Evolutionary conservation across 306 rosid genomes (phyloP), one percentile per base, ranked within the genome.

Genomic region (Cicer arietinum): DNA sequence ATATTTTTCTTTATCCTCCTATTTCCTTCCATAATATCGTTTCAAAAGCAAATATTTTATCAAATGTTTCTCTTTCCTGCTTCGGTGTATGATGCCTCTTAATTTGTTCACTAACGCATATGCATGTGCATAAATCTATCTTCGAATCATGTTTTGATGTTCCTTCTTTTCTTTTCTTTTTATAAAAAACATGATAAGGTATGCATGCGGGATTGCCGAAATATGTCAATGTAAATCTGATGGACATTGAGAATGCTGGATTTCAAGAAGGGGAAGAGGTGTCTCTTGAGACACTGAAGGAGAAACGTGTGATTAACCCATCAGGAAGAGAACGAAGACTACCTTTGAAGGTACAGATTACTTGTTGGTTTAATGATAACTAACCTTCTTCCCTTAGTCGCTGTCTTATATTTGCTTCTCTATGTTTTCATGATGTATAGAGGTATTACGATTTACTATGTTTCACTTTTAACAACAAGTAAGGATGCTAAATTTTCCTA

Each of bases 231-330:
- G 93, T 95, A 74, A 95, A 95, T 87, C 83, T 95, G 85, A 86
- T 73, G 69, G 96, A 92, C 84, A 92, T 92, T 39, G 97, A 88
- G 73, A 90, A 72, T 3, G 96, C 97, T 10, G 89, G 88, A 79
- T 95, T 92, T 86, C 78, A 83, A 81, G 96, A 90, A 11, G 99
- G 99, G 18, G 99, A 95, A 13, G 97, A 95, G 80, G 98, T 95
- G 7, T 86, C 99, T 39, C 66, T 90, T 44, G 92, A 95, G 82
- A 76, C 93, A 18, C 79, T 95, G 76, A 94, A 81, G 90, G 83
- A 75, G 72, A 92, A 83, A 85, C 83, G 99, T 12, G 82, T 92
- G 78, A 92, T 94, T 80, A 90, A 92, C 83, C 96, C 98, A 53
- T 94, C 99, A 8, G 98, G 98, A 80, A 92, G 98, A 83, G 98